Conservation (phyloP, 208 protist species). For the Leishmania martiniquensis region DNA sequence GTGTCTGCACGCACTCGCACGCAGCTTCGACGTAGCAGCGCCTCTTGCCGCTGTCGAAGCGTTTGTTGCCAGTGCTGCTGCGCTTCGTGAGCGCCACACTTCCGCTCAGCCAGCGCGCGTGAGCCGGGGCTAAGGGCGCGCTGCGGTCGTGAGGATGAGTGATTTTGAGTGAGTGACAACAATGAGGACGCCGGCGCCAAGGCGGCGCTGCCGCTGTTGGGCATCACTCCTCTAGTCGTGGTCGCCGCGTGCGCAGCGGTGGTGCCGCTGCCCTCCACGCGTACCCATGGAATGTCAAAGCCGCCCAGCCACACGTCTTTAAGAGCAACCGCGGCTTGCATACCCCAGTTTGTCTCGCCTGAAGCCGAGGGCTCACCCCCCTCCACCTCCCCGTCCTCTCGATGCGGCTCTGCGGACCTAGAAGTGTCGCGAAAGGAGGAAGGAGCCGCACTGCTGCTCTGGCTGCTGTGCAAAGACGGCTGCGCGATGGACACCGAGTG, state of each 20-base stretch:
- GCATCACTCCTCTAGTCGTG: neutral
- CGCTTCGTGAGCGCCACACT: neutral
- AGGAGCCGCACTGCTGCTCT: slow-evolving; percentile 3
- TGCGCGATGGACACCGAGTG: slow-evolving; percentile 6
- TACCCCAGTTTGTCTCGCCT: no score
- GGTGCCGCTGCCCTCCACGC: neutral
- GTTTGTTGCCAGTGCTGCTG: slow-evolving; percentile 2
- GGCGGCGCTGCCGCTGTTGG: neutral
- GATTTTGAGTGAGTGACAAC: neutral
- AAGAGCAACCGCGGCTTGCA: slow-evolving; percentile 1
- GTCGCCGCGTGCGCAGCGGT: neutral
- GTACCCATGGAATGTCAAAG: neutral
- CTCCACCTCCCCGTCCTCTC: neutral
- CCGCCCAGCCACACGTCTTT: slow-evolving; percentile 10
- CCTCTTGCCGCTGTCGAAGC: slow-evolving; percentile 13
- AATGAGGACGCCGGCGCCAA: no score
- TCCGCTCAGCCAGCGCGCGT: slow-evolving; percentile 2
- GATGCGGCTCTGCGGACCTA: slow-evolving; percentile 1
- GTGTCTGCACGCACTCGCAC: slow-evolving; percentile 11
- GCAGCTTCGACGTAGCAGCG: slow-evolving; percentile 8
- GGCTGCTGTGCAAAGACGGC: slow-evolving; percentile 4
- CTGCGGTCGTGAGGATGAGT: neutral
- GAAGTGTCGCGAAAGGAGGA: slow-evolving; percentile 11
- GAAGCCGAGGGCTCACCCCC: neutral
- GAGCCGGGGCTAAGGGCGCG: neutral